Evolutionary conservation across 352 stramenopile genomes (phyloP).

Genomic region (Phytophthora pini): DNA sequence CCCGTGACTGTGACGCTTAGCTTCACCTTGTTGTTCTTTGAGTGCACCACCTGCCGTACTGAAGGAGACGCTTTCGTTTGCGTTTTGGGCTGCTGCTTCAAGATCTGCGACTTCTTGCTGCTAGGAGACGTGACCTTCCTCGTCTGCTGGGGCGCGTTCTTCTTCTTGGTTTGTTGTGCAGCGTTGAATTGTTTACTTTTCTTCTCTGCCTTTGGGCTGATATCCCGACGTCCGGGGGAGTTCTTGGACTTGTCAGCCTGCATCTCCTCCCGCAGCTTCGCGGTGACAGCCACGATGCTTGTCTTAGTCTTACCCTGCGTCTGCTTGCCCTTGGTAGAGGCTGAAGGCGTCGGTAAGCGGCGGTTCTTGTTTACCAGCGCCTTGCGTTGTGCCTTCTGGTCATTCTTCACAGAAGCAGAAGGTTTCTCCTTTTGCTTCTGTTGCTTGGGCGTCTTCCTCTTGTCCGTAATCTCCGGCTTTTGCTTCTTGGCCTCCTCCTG

Average conservation of each 20-base stretch:
- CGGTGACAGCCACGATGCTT: constrained; percentile 37
- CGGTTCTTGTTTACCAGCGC: constrained; percentile 59
- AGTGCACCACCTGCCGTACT: constrained; percentile 38
- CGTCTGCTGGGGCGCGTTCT: constrained; percentile 13
- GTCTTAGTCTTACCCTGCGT: constrained; percentile 40
- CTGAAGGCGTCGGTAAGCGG: constrained; percentile 23
- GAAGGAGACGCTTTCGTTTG: constrained; percentile 4
- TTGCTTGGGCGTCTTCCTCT: constrained; percentile 27
- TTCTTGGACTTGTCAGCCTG: constrained; percentile 17
- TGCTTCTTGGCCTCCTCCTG: constrained; percentile 41
- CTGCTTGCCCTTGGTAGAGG: constrained; percentile 6
- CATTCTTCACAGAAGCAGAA: constrained; percentile 16
- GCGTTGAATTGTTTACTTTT: constrained; percentile 2
- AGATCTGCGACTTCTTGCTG: constrained; percentile 16
- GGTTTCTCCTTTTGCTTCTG: constrained; percentile 16
- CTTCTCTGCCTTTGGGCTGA: constrained; percentile 19
- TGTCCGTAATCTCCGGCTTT: constrained; percentile 27
- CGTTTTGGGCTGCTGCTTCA: constrained; percentile 24
- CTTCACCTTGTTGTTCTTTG: constrained; percentile 42
- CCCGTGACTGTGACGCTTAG: constrained; percentile 47
- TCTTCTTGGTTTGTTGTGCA: constrained; percentile 24
- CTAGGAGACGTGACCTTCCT: constrained; percentile 15
- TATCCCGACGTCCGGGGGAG: constrained; percentile 6
- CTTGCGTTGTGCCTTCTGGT: constrained; percentile 41
- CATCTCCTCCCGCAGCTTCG: constrained; percentile 37